Evolutionary conservation across 75 land plant genomes (phyloP), one percentile per base, ranked within the genome.

Genomic region (Pinus taeda): DNA sequence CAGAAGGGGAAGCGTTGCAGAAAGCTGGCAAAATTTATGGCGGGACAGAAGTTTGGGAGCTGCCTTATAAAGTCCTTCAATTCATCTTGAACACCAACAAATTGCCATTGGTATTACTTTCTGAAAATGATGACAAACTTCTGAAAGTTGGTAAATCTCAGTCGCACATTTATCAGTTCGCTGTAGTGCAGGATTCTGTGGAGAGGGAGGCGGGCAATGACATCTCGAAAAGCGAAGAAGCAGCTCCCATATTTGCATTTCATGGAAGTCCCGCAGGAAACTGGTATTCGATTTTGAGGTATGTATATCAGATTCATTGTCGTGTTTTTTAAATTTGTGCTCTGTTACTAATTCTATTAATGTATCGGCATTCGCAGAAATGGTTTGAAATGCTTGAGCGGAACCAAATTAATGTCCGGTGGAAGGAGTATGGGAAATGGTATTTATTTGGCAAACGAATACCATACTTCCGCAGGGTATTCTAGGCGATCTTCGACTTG

Each of bases 241-340:
- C 0, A 45, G 75, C 61, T 1, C 76, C 85, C 3, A 75, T 71
- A 17, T 83, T 83, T 61, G 85, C 81, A 4, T 83, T 83, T 36
- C 85, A 83, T 76, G 85, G 85, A 66, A 83, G 81, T 62, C 9
- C 78, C 9, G 69, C 81, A 33, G 74, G 79, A 53, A 83, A 83
- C 56, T 79, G 81, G 77, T 83, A 75, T 74, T 79, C 81, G n/a
- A 79, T 79, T 69, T 73, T 83, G 24, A 74, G 81, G 81, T 74
- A 59, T 0, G 15, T 24, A 64, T 3, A 3, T 29, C 15, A 33
- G 36, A 15, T 65, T 45, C 2, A 33, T 33, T 33, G 0, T 33
- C 33, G 33, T 33, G 33, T 0, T 33, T 0, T 33, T 33, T 33
- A 4, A 42, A 42, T 42, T 6, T 42, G 45, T 42, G 0, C 0